Conservation (phyloP, 208 protist genomes). For the Acanthamoeba triangularis region DNA sequence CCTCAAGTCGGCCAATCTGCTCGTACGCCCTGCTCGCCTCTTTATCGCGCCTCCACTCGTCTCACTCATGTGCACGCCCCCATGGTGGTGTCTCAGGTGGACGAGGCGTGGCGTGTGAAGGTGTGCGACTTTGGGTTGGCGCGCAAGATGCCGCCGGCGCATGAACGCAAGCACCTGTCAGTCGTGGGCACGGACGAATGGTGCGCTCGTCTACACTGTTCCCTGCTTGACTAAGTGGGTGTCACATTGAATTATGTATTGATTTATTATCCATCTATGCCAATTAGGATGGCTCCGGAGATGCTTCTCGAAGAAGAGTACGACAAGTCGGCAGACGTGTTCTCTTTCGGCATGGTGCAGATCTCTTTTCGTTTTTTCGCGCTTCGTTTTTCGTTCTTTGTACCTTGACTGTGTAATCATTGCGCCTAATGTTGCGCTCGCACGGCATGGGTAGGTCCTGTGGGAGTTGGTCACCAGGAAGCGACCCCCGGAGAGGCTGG, state of each 20-base stretch:
- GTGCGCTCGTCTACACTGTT: neutral
- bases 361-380: neutral
- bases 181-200: constrained; percentile 55
- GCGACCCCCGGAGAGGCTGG: constrained; percentile 1
- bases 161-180: neutral
- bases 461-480: constrained; percentile 42
- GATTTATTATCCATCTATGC: too few species aligned
- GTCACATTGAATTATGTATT: too few species aligned
- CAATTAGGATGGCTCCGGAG: constrained; percentile 10
- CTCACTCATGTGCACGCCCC: neutral
- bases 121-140: constrained; percentile 66
- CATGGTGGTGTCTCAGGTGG: neutral
- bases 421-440: neutral
- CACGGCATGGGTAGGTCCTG: neutral
- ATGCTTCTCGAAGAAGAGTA: constrained; percentile 8
- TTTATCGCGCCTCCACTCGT: neutral
- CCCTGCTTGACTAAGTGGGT: too few species aligned
- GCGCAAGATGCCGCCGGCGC: neutral
- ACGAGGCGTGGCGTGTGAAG: constrained; percentile 41
- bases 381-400: neutral
- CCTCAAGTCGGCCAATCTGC: constrained; percentile 60
- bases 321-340: constrained; percentile 1
- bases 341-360: constrained; percentile 58
- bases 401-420: neutral
- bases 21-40: neutral